phyloP scores from a whole-genome alignment of 495 filamentous ascomycete genomes.

The Evernia prunastri region DNA sequence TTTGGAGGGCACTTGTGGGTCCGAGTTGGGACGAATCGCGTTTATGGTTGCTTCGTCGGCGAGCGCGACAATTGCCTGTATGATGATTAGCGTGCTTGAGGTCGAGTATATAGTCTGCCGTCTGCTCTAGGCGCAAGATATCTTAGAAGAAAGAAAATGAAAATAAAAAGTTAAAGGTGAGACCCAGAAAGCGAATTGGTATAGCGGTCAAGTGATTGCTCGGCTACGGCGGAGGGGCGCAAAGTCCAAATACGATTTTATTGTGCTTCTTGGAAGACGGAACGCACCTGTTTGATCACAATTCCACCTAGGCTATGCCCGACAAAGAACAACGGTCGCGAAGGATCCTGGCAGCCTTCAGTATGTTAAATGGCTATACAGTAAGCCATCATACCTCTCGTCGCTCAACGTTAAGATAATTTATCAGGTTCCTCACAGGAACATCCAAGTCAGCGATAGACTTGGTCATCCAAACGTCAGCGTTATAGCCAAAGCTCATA shows the following conservation, averaged over 20 bases:
- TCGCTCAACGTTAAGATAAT: neutral
- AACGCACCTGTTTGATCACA: conserved; percentile 1
- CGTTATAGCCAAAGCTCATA: conserved; percentile 13
- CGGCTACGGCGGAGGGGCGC: too few relatives aligned
- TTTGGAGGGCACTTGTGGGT: neutral
- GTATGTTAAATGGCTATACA: neutral
- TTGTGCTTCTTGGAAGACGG: neutral
- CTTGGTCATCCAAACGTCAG: conserved; percentile 10
- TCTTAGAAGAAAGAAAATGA: too few relatives aligned
- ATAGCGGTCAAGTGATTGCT: too few relatives aligned
- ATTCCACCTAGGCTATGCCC: conserved; percentile 3
- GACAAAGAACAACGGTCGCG: neutral
- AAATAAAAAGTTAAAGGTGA: too few relatives aligned
- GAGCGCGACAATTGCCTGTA: neutral
- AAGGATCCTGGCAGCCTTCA: neutral
- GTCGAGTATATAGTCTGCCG: too few relatives aligned
- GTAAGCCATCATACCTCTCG: neutral
- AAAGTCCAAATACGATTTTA: too few relatives aligned
- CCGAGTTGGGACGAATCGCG: neutral
- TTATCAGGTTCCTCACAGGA: neutral
- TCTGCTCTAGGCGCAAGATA: too few relatives aligned
- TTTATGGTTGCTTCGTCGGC: neutral
- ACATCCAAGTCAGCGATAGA: neutral
- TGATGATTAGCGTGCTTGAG: neutral
- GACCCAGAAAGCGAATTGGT: too few relatives aligned